Percentiles rank a stretch among this genome's conserved stretches.
phyloP scores from a whole-genome alignment of 1,139 yeast genomes.

The Petasospora rhodanensis region DNA sequence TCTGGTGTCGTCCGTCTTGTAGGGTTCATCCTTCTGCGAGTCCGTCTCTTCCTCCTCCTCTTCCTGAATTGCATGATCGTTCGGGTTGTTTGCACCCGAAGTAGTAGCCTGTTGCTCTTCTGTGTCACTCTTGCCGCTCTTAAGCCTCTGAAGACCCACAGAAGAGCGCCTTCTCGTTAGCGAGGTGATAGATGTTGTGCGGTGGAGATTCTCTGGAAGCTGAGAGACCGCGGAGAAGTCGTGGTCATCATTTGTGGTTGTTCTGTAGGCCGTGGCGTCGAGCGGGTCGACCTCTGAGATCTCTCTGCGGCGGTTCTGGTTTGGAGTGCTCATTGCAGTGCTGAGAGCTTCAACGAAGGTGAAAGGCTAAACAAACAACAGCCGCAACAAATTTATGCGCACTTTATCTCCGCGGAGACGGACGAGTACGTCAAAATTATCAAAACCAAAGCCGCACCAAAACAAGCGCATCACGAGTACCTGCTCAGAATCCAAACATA shows the following conservation, averaged over 20 bases:
- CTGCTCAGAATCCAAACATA: too few relatives aligned
- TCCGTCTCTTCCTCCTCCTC: slow-evolving; percentile 4
- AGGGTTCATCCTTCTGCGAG: not conserved
- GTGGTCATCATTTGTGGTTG: slow-evolving; percentile 10
- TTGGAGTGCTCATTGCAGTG: too few relatives aligned
- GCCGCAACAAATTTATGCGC: too few relatives aligned
- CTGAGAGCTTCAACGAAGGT: too few relatives aligned
- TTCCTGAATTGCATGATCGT: slow-evolving; percentile 1
- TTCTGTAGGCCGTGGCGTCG: slow-evolving; percentile 9
- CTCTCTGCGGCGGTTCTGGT: slow-evolving; percentile 9
- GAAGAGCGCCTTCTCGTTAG: slow-evolving; percentile 10
- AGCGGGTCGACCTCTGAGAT: slow-evolving; percentile 15
- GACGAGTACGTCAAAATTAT: too few relatives aligned
- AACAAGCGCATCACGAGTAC: too few relatives aligned
- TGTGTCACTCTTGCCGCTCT: not conserved
- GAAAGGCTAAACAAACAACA: too few relatives aligned
- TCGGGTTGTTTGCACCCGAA: too few relatives aligned
- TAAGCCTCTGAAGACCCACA: slow-evolving; percentile 1
- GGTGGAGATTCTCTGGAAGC: slow-evolving; percentile 9
- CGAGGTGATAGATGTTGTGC: slow-evolving; percentile 5
- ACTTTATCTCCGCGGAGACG: too few relatives aligned
- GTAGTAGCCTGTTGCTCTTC: not conserved
- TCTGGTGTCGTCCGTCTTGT: slow-evolving; percentile 1
- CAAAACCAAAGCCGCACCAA: too few relatives aligned
- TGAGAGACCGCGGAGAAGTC: slow-evolving; percentile 10